Conservation (phyloP, 306 rosid genomes). For the Dalbergia cultrata region DNA sequence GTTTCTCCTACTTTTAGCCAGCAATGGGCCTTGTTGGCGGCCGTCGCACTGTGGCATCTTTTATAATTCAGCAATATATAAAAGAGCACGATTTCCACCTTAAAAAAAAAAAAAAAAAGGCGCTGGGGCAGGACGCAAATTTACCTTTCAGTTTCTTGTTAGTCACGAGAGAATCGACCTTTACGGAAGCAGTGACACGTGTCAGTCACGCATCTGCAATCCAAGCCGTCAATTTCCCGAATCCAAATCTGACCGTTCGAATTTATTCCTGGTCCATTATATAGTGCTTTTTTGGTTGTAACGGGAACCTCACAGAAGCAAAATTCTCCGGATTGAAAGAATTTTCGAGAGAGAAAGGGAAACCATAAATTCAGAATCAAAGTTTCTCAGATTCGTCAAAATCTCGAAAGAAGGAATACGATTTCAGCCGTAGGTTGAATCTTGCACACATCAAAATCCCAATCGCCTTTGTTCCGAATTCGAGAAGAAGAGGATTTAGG, state of each 20-base stretch:
- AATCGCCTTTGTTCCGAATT: constrained; percentile 29
- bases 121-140: no score
- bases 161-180: constrained; percentile 1
- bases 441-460: constrained; percentile 34
- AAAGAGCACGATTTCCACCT: no score
- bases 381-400: constrained; percentile 42
- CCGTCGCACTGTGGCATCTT: neutral
- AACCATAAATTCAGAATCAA: constrained; percentile 13
- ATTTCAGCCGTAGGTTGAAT: constrained; percentile 30
- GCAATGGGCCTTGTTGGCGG: no score
- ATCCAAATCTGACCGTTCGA: constrained; percentile 33
- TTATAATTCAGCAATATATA: neutral
- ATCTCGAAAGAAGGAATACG: neutral
- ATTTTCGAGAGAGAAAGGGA: constrained; percentile 30
- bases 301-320: neutral
- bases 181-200: constrained; percentile 37
- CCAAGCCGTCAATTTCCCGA: constrained; percentile 26
- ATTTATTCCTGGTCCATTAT: constrained; percentile 23
- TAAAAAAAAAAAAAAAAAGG: no score
- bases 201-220: constrained; percentile 40
- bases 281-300: neutral
- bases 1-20: no score
- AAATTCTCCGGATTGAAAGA: constrained; percentile 33
- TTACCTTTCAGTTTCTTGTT: neutral
- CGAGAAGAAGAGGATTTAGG: constrained; percentile 47